Conservation (phyloP, 1,284 basidiomycete species). For the Cutaneotrichosporon sp. region DNA sequence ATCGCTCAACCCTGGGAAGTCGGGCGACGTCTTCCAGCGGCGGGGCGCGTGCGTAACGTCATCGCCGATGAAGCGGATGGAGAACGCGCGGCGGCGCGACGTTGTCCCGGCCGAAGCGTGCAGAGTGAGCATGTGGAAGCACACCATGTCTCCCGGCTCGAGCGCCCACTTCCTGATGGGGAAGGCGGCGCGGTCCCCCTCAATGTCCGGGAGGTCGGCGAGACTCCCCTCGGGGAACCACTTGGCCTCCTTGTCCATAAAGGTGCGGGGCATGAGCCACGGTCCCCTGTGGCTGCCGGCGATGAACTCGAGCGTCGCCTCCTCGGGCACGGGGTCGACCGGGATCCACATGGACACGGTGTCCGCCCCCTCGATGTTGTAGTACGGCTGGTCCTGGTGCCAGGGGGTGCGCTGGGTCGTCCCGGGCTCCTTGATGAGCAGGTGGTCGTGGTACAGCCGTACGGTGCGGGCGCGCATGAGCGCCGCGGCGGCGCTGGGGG, state of each 20-base stretch:
- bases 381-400: conserved; percentile 29
- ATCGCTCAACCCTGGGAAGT: conserved; percentile 20
- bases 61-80: conserved; percentile 20
- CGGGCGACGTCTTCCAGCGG: conserved; percentile 18
- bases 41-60: conserved; percentile 19
- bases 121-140: conserved; percentile 28
- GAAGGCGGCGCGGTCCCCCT: conserved; percentile 12
- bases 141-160: conserved; percentile 21
- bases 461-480: conserved; percentile 12
- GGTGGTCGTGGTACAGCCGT: conserved; percentile 24
- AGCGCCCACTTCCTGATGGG: conserved; percentile 18
- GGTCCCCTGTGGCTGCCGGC: conserved; percentile 20
- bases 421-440: conserved; percentile 22
- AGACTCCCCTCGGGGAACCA: conserved; percentile 26
- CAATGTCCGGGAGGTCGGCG: conserved; percentile 23
- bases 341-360: conserved; percentile 25
- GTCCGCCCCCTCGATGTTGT: conserved; percentile 18
- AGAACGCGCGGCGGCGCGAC: conserved; percentile 14
- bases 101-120: conserved; percentile 19
- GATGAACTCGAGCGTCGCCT: conserved; percentile 21
- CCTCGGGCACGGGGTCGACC: conserved; percentile 18
- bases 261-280: conserved; percentile 26
- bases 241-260: conserved; percentile 26
- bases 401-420: conserved; percentile 23
- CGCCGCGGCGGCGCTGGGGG: conserved; percentile 15